Evolutionary conservation across 2,329 filamentous ascomycete species (phyloP), one percentile per base, ranked within the genome.

Genomic region (Diaporthe helianthi): DNA sequence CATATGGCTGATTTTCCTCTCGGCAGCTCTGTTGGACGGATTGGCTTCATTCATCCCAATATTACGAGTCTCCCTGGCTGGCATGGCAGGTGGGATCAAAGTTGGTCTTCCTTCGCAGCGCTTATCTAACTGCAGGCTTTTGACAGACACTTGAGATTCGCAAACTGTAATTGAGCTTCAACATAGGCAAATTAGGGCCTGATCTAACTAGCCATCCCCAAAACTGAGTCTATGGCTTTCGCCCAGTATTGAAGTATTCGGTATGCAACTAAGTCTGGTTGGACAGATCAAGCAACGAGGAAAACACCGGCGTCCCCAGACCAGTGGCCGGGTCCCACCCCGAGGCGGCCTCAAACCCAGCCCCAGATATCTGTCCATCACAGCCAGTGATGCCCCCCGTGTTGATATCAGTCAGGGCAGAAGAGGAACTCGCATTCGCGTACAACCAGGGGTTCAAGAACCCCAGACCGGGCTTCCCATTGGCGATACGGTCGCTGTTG

Each of bases 401-500:
- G 19, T 51, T 64, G 44, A 76, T 72, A 31, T 76, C 75, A 38
- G 65, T 76, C 38, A 76, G 65, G 4, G 68, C 74, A 17, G 51
- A 36, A 36, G 38, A 38, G 4, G 36, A 38, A 6, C 36, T 64
- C 8, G 72, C 74, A 19, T 66, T 69, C 3, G 41, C 19, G 64
- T 74, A 74, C 41, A 74, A 47, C 67, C 67, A 74, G 5, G 73
- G 73, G 68, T 83, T 84, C 41, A 84, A 69, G 69, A 84, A 84
- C 0, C 82, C 82, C 63, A 84, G 75, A 1, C 74, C 74, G 3
- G 78, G 66, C 72, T 82, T 82, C 3, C 83, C 82, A 24, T 79
- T 77, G 5, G 80, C 76, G 19, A 88, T 74, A 44, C 84, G 78
- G 17, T 82, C 82, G 60, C 85, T 83, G 72, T 89, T 89, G 49